Evolutionary conservation across 1,284 basidiomycete genomes (phyloP).

Genomic region (Mycena citricolor): DNA sequence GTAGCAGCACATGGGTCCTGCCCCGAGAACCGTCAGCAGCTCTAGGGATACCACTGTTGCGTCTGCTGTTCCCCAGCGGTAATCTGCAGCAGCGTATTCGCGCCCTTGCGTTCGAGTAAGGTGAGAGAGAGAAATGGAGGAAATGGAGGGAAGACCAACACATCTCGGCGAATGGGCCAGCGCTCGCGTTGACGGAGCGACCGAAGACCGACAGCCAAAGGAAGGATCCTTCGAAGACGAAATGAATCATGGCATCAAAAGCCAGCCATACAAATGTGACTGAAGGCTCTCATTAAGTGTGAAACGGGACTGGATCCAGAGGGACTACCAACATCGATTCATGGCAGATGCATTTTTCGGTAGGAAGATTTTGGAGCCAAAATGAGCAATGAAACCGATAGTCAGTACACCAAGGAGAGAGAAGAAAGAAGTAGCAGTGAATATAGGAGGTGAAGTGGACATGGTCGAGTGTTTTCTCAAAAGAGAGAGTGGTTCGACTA

Average conservation of each 20-base stretch:
- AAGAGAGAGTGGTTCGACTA: too few species aligned
- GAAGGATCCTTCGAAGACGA: slow-evolving; percentile 72
- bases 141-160: slow-evolving; percentile 48
- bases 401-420: slow-evolving; percentile 60
- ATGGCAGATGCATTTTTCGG: slow-evolving; percentile 62
- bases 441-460: slow-evolving; percentile 39
- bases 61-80: slow-evolving; percentile 77
- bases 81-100: slow-evolving; percentile 71
- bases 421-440: slow-evolving; percentile 64
- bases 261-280: slow-evolving; percentile 40
- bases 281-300: background rate
- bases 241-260: slow-evolving; percentile 79
- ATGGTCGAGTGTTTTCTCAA: too few species aligned
- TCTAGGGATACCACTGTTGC: slow-evolving; percentile 80
- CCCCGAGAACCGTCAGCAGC: slow-evolving; percentile 77
- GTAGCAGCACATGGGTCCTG: slow-evolving; percentile 68
- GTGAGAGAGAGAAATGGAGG: slow-evolving; percentile 3
- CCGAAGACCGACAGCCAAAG: slow-evolving; percentile 74
- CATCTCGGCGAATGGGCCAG: slow-evolving; percentile 70
- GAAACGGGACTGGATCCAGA: slow-evolving; percentile 49
- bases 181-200: slow-evolving; percentile 65
- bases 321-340: slow-evolving; percentile 58
- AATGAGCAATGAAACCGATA: slow-evolving; percentile 50
- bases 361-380: slow-evolving; percentile 51
- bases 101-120: slow-evolving; percentile 5